These are phyloP conservation scores for Laetiporus sulphureus DNA, from an alignment of 1,284 basidiomycete genomes.

Conservation along the genomic window DNA sequence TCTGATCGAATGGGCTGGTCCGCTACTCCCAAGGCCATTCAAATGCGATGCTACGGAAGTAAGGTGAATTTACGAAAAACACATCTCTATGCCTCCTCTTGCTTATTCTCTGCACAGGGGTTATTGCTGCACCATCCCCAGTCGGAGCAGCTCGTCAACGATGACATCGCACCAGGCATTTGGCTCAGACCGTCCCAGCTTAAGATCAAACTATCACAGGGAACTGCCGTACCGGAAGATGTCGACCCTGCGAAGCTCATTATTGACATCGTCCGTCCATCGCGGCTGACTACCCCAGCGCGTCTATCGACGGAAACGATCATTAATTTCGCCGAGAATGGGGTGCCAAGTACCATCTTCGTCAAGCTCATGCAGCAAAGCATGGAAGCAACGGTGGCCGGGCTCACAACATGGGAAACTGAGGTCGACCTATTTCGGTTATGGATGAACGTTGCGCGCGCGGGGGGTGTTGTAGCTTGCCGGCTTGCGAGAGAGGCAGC, in stretches of 20 bases:
- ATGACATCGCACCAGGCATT: slow-evolving; percentile 18
- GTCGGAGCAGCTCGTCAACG: slow-evolving; percentile 7
- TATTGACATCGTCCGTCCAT: slow-evolving; percentile 33
- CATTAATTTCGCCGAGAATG: slow-evolving; percentile 38
- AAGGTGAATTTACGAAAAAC: no score
- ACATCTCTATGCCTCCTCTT: no score
- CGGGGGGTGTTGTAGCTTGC: slow-evolving; percentile 26
- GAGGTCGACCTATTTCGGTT: slow-evolving; percentile 22
- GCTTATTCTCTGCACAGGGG: slow-evolving; percentile 8
- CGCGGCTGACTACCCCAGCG: slow-evolving; percentile 28
- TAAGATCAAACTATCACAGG: slow-evolving; percentile 31
- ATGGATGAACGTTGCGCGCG: slow-evolving; percentile 26
- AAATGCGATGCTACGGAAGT: slow-evolving; percentile 33
- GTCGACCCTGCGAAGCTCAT: slow-evolving; percentile 27
- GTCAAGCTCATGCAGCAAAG: slow-evolving; percentile 19
- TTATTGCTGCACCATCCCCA: slow-evolving; percentile 16
- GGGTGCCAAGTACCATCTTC: slow-evolving; percentile 29
- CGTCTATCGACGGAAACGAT: slow-evolving; percentile 36
- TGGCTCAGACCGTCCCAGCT: slow-evolving; percentile 35
- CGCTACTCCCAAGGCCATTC: slow-evolving; percentile 32
- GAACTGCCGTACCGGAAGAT: slow-evolving; percentile 9
- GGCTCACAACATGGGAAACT: slow-evolving; percentile 23
- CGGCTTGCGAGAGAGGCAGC: slow-evolving; percentile 25
- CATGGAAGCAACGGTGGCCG: slow-evolving; percentile 18
- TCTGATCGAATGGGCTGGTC: slow-evolving; percentile 22